A percentile compares a stretch with the other conserved stretches of the same genome.
These are phyloP conservation scores for Citrus medica DNA, from an alignment of 345 rosid species.

Conservation along the genomic window DNA sequence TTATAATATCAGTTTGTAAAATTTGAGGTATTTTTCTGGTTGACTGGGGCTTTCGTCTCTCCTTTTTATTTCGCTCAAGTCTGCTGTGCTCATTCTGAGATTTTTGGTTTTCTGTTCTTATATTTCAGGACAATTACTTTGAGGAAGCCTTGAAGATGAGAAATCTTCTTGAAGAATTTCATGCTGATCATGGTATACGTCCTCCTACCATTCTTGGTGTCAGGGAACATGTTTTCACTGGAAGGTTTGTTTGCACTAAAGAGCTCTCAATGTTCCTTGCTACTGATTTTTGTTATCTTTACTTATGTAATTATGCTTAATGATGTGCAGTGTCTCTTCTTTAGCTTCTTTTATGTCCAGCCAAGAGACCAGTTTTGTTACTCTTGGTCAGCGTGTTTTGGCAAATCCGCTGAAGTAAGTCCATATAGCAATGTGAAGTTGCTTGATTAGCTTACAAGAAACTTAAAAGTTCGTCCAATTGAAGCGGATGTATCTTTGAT, in stretches of 20 bases:
- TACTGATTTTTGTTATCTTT: not conserved
- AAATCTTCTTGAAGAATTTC: constrained; percentile 93
- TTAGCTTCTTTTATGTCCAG: constrained; percentile 94
- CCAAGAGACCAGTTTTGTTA: constrained; percentile 94
- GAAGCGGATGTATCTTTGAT: constrained; percentile 5
- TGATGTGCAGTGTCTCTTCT: constrained; percentile 88
- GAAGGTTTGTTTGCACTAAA: constrained; percentile 50
- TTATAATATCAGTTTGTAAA: not conserved
- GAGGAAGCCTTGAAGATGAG: constrained; percentile 99
- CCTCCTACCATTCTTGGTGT: constrained; percentile 98
- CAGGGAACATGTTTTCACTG: constrained; percentile 94
- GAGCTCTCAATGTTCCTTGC: not conserved
- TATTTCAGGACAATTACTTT: constrained; percentile 83
- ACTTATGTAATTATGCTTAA: constrained; percentile 11
- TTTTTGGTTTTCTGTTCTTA: constrained; percentile 1
- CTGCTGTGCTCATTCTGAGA: not conserved
- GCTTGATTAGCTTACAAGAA: constrained; percentile 8
- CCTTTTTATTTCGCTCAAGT: not conserved
- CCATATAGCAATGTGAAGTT: not conserved
- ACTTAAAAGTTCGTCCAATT: constrained; percentile 1
- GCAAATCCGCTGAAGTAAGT: constrained; percentile 95
- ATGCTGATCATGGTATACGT: constrained; percentile 76
- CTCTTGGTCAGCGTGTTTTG: constrained; percentile 92
- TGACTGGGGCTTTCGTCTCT: not conserved
- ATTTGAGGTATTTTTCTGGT: not conserved